Conservation (phyloP, 768 basidiomycete species). For the Russula abietina region DNA sequence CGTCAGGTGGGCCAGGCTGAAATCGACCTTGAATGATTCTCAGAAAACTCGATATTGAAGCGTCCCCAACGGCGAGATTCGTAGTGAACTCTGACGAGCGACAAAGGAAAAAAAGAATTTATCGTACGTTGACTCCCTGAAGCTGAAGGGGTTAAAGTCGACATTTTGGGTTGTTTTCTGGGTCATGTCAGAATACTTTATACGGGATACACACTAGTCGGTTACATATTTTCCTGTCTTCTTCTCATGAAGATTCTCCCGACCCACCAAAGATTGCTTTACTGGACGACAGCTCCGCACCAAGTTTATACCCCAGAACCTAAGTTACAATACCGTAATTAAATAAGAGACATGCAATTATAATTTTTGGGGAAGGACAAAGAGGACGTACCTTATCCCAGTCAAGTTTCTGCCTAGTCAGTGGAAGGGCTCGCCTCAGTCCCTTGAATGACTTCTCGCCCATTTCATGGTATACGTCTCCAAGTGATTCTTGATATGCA, state of each 20-base stretch:
- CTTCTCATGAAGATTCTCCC: conserved; percentile 28
- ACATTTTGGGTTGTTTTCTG: not conserved
- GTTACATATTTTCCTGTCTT: not conserved
- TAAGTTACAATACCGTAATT: conserved; percentile 25
- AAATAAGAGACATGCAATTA: not conserved
- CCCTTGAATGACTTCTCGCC: conserved; percentile 92
- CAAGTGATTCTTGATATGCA: conserved; percentile 72
- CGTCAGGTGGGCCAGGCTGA: too few species aligned
- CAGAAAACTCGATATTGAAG: too few species aligned
- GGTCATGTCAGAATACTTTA: not conserved
- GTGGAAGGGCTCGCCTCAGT: conserved; percentile 80
- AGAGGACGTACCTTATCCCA: conserved; percentile 76
- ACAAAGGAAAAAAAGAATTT: too few species aligned
- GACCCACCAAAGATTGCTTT: conserved; percentile 47
- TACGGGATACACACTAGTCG: conserved; percentile 8
- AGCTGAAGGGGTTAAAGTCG: not conserved
- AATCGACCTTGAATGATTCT: too few species aligned
- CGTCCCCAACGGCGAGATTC: too few species aligned
- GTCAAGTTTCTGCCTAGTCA: conserved; percentile 90
- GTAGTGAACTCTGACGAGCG: too few species aligned
- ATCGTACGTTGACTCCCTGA: not conserved
- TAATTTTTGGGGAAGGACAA: not conserved
- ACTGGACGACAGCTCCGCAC: conserved; percentile 66
- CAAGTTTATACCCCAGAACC: conserved; percentile 64
- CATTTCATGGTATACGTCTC: conserved; percentile 81